Base-by-base conservation (phyloP, 2,329 filamentous ascomycete species). In the Aspergillus sclerotialis region DNA sequence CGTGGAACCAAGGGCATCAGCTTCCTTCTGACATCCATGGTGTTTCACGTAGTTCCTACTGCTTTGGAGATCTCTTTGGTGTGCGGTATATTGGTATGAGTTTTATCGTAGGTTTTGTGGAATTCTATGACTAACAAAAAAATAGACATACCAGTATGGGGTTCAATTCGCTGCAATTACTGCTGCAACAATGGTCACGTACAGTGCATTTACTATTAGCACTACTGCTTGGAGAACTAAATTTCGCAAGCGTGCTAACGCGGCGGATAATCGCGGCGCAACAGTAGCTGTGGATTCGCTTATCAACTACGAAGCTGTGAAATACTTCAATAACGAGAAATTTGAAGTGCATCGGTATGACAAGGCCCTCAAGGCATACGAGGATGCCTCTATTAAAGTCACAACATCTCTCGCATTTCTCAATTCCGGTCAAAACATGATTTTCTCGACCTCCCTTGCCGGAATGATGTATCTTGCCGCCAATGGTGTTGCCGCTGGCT, bases 271-370 rank as follows among this genome's bases (percentile, higher is more conserved):
- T 63, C 86, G 81, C 56, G 92, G 87, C 0, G 93, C 90, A 1
- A 96, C 90, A 0, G 87, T 96, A 6, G 90, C 90, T 0, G 89
- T 96, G 2, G 92, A 98, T 64, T 94, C 89, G 1, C 69, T 98
- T 32, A 94, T 98, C 70, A 98, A 98, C 67, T 98, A 95, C 55
- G 92, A 98, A 63, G 90, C 93, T 10, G 92, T 98, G 56, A 98
- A 98, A 65, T 94, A 96, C 67, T 98, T 96, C 68, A 98, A 98
- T 69, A 98, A 98, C 54, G 93, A 98, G 56, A 86, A 84, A 46
- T 96, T 88, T 46, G 92, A 98, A 65, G 86, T 94, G 28, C 75
- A 76, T 19, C 78, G 92, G 27, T 98, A 98, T 59, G 89, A 96
- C 61, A 78, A 81, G 49, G 88, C 92, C 0, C 69, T 98, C 15